A percentile compares a stretch with the other conserved stretches of the same genome.
These are phyloP conservation scores for Rubroboletus pulcherrimus DNA, from an alignment of 768 basidiomycete genomes.

Conservation along the genomic window DNA sequence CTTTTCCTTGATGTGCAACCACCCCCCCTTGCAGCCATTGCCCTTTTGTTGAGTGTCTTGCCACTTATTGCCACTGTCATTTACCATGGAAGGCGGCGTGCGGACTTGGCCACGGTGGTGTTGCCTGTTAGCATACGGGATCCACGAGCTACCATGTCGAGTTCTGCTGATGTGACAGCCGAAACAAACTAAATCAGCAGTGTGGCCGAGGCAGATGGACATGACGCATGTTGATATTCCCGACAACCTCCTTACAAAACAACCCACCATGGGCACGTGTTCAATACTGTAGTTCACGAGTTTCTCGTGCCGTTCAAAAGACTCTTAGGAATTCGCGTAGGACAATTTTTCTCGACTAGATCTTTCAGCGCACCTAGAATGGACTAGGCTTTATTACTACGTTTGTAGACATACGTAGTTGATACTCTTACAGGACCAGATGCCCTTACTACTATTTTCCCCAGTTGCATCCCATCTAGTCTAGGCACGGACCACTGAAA, in stretches of 20 bases:
- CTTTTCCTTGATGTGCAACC: slow-evolving; percentile 7
- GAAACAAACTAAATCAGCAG: not conserved
- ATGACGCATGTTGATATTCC: not conserved
- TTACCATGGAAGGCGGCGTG: not conserved
- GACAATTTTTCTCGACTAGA: not conserved
- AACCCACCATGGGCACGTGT: not conserved
- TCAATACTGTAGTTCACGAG: too few relatives aligned
- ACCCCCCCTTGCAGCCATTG: not conserved
- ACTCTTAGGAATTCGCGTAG: not conserved
- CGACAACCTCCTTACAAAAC: not conserved
- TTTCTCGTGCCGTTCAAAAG: not conserved
- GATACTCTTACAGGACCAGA: not conserved
- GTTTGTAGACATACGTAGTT: not conserved
- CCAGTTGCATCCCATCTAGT: not conserved
- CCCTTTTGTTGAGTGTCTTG: slow-evolving; percentile 8
- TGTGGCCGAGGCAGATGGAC: not conserved
- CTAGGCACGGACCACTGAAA: not conserved
- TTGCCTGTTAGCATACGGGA: not conserved
- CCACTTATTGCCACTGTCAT: slow-evolving; percentile 3
- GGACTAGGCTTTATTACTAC: not conserved
- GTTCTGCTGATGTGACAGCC: not conserved
- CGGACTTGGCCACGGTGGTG: not conserved
- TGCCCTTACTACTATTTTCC: not conserved
- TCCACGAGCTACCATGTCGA: too few relatives aligned
- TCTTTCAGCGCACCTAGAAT: not conserved